Base-by-base conservation (phyloP, 371 early-diverging fungal genomes). In the Smittium culicis region DNA sequence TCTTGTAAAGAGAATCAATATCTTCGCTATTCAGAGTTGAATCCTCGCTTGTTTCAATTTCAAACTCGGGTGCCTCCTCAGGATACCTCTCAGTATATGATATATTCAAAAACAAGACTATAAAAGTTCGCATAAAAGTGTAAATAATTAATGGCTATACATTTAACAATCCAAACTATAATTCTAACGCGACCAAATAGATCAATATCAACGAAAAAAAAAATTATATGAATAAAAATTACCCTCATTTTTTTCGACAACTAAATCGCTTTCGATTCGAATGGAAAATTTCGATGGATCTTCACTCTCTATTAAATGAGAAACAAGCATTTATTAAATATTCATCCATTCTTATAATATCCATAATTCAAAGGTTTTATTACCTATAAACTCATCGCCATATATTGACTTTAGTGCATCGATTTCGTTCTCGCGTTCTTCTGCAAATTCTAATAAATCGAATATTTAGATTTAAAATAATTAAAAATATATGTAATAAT, bases 391-490 rank as follows among this genome's bases (percentile, higher is more conserved):
- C 79, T 94, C 94, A 61, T 89, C 90, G 61, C 86, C 88, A 80
- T 91, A 96, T 77, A 96, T 96, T 64, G 93, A 92, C 67, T 86
- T 82, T 60, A 96, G 85, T 24, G 90, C 93, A 73, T 94, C 95
- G 60, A 94, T 74, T 74, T 96, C 96, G 70, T 87, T 89, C 30
- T 81, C 79, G 75, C 88, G 88, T 75, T 91, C 91, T 70, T 86
- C 88, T 34, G 74, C 71, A 76, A 88, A 89, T 73, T 86, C 67
- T 66, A n/a, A n/a, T n/a, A n/a, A n/a, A n/a, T n/a, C n/a, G n/a
- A n/a, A n/a, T n/a, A n/a, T n/a, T n/a, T n/a, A n/a, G n/a, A n/a
- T n/a, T n/a, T n/a, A n/a, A n/a, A n/a, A n/a, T n/a, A n/a, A n/a
- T n/a, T n/a, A n/a, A n/a, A n/a, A n/a, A n/a, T n/a, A n/a, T n/a